Percentiles rank a stretch among this genome's conserved stretches.
Conservation (phyloP, 257 asterid genomes). For the Solanum gracilifrons region DNA sequence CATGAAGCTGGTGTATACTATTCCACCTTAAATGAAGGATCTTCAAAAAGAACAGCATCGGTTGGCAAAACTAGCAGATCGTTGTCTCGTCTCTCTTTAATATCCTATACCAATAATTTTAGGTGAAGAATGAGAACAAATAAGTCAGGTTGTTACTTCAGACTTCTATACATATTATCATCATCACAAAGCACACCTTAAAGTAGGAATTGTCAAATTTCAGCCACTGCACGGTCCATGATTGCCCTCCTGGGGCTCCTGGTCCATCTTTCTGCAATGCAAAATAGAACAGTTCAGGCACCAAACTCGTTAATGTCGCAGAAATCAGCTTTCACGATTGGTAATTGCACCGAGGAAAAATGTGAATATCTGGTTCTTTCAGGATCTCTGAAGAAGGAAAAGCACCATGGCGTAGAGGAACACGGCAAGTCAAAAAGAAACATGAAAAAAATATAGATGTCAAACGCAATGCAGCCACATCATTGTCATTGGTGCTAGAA, state of each 20-base stretch:
- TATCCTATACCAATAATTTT: slow-evolving; percentile 42
- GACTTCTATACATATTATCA: not conserved
- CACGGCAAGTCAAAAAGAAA: not conserved
- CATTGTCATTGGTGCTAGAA: not conserved
- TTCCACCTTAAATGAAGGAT: slow-evolving; percentile 88
- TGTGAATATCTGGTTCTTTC: not conserved
- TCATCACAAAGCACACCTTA: slow-evolving; percentile 51
- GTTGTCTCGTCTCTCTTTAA: slow-evolving; percentile 69
- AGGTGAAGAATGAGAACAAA: slow-evolving; percentile 4
- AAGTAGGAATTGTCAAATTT: slow-evolving; percentile 92
- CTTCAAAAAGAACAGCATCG: slow-evolving; percentile 89
- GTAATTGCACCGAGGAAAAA: not conserved
- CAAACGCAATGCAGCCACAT: not conserved
- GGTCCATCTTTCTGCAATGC: slow-evolving; percentile 93
- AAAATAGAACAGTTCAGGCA: not conserved
- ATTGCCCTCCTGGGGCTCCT: slow-evolving; percentile 99
- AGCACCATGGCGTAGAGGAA: not conserved
- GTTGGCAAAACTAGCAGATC: slow-evolving; percentile 92
- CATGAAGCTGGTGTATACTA: not conserved
- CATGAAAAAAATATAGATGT: not conserved
- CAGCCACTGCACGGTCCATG: slow-evolving; percentile 96
- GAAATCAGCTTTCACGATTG: not conserved
- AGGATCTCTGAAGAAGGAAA: not conserved
- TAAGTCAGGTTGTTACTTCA: not conserved
- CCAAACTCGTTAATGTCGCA: not conserved